phyloP scores from a whole-genome alignment of 768 basidiomycete genomes.

The Suillus lakei region DNA sequence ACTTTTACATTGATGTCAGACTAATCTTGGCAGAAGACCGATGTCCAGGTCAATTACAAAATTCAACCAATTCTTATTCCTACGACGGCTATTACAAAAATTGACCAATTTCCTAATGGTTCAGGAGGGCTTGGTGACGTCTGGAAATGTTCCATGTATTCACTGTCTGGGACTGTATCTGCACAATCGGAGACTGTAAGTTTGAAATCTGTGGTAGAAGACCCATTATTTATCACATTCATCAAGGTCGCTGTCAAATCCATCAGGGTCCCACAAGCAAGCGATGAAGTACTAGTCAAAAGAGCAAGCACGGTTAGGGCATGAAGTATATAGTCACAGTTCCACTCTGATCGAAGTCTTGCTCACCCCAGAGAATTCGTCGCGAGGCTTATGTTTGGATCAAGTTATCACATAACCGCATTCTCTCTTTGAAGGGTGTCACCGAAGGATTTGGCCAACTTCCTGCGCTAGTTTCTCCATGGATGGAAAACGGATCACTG shows the following conservation, averaged over 20 bases:
- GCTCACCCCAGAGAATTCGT: slow-evolving; percentile 28
- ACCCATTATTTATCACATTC: not conserved
- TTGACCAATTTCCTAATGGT: not conserved
- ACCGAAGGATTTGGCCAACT: slow-evolving; percentile 11
- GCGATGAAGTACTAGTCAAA: not conserved
- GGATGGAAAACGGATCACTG: slow-evolving; percentile 35
- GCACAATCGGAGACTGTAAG: not conserved
- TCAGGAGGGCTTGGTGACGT: slow-evolving; percentile 6
- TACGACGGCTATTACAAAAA: not conserved
- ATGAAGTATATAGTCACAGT: not conserved
- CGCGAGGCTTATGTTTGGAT: slow-evolving; percentile 37
- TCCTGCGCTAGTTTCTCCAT: too few species aligned
- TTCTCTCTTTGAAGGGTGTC: slow-evolving; percentile 36
- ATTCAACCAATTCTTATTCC: not conserved
- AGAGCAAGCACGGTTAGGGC: slow-evolving; percentile 2
- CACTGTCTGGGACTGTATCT: too few species aligned
- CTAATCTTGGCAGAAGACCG: not conserved
- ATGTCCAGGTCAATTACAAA: not conserved
- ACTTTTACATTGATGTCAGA: not conserved
- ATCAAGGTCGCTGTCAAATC: slow-evolving; percentile 12
- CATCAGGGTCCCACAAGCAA: slow-evolving; percentile 1
- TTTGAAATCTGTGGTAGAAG: not conserved
- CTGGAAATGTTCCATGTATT: slow-evolving; percentile 15
- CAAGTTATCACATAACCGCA: slow-evolving; percentile 31
- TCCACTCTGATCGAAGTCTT: slow-evolving; percentile 1